A percentile compares a stretch with the other conserved stretches of the same genome.
Conservation (phyloP, 306 rosid species). For the Cercis canadensis region DNA sequence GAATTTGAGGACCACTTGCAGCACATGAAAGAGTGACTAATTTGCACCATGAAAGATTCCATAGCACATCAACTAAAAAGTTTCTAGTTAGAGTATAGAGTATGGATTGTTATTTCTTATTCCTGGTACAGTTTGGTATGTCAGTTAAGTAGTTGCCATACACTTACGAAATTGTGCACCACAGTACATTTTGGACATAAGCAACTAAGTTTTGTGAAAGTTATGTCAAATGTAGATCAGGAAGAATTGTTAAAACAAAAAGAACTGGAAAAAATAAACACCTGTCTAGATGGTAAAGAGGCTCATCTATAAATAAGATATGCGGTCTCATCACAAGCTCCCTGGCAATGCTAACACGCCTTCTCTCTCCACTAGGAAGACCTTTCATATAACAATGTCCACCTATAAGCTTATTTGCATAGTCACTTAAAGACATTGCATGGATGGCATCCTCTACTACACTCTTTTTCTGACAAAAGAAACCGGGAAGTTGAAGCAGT, state of each 20-base stretch:
- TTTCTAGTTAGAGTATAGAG: no score
- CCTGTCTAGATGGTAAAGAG: conserved; percentile 97
- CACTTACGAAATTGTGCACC: no score
- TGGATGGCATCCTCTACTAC: conserved; percentile 97
- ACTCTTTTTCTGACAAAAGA: conserved; percentile 90
- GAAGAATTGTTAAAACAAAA: background rate
- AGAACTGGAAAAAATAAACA: conserved; percentile 33
- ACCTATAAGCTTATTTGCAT: conserved; percentile 91
- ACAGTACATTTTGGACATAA: no score
- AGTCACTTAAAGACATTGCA: conserved; percentile 91
- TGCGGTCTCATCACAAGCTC: conserved; percentile 99
- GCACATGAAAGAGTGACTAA: no score
- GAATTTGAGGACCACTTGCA: no score
- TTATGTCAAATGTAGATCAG: background rate
- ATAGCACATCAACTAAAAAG: no score
- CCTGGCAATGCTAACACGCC: conserved; percentile 94
- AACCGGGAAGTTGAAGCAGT: conserved; percentile 92
- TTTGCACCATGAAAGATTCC: no score
- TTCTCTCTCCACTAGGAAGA: conserved; percentile 91
- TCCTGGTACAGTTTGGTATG: no score
- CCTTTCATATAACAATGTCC: conserved; percentile 99
- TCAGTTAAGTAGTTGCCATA: no score
- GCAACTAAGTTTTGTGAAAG: background rate
- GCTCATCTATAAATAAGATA: conserved; percentile 90
- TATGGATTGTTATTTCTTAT: no score